Conservation (phyloP, 2,329 filamentous ascomycete species). For the Colletotrichum orbiculare region DNA sequence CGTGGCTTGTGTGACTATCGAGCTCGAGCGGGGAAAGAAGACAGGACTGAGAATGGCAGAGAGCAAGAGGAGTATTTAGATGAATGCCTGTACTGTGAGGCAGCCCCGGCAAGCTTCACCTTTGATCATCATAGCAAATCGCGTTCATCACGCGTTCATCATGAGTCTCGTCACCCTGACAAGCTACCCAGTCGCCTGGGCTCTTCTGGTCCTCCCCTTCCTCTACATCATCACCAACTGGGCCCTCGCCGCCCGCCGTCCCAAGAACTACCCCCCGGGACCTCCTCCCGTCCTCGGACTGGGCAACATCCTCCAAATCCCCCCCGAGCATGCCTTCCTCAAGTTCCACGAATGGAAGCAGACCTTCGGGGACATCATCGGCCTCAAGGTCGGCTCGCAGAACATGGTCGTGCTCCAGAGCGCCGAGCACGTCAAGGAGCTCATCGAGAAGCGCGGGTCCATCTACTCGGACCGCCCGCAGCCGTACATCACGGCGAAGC, state of each 20-base stretch:
- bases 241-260: slow-evolving; percentile 15
- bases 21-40: no score
- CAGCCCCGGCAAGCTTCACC: no score
- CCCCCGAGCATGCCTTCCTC: slow-evolving; percentile 40
- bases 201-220: not conserved
- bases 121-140: no score
- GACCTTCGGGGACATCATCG: slow-evolving; percentile 48
- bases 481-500: slow-evolving; percentile 41
- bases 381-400: slow-evolving; percentile 44
- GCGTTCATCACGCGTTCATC: not conserved
- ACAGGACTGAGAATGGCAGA: no score
- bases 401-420: slow-evolving; percentile 49
- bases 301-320: slow-evolving; percentile 43
- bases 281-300: slow-evolving; percentile 39
- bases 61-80: no score
- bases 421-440: slow-evolving; percentile 46
- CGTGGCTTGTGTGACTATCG: no score
- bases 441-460: slow-evolving; percentile 50
- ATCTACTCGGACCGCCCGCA: slow-evolving; percentile 52
- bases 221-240: slow-evolving; percentile 2
- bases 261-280: slow-evolving; percentile 39
- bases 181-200: not conserved
- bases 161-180: slow-evolving; percentile 3
- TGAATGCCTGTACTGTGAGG: no score
- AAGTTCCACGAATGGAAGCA: slow-evolving; percentile 47